These are phyloP conservation scores for Candida jianshihensis DNA, from an alignment of 805 yeast genomes.

Conservation along the genomic window DNA sequence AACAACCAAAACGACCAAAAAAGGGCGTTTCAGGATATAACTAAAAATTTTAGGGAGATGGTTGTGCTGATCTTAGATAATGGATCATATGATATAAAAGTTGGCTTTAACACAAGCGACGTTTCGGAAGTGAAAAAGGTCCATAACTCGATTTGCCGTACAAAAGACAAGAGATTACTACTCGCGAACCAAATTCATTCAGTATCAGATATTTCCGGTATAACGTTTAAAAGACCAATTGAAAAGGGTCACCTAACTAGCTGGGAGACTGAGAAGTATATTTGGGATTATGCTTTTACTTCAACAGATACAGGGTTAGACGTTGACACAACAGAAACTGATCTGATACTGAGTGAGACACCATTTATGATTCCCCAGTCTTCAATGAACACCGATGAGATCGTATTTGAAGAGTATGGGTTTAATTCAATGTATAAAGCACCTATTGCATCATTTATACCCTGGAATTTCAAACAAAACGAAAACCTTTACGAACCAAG, in stretches of 20 bases:
- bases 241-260: slow-evolving; percentile 85
- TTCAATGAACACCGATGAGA: slow-evolving; percentile 81
- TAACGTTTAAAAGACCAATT: slow-evolving; percentile 71
- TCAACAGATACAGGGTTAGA: slow-evolving; percentile 33
- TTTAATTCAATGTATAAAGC: slow-evolving; percentile 65
- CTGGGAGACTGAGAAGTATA: slow-evolving; percentile 83
- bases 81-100: slow-evolving; percentile 79
- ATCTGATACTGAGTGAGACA: slow-evolving; percentile 69
- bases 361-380: slow-evolving; percentile 78
- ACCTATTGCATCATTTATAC: slow-evolving; percentile 52
- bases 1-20: no score
- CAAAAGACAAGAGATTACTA: slow-evolving; percentile 67
- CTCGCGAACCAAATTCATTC: slow-evolving; percentile 63
- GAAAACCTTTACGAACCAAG: slow-evolving; percentile 23
- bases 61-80: slow-evolving; percentile 66
- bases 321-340: slow-evolving; percentile 40
- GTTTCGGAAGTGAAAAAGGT: slow-evolving; percentile 40
- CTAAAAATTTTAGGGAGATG: no score
- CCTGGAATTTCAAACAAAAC: slow-evolving; percentile 42
- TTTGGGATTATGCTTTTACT: slow-evolving; percentile 71
- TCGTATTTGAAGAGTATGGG: slow-evolving; percentile 90
- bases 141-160: slow-evolving; percentile 64
- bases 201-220: slow-evolving; percentile 68
- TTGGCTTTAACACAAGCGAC: slow-evolving; percentile 37
- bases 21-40: no score